phyloP scores from a whole-genome alignment of 1,139 yeast species.

The Geotrichum europaeum region DNA sequence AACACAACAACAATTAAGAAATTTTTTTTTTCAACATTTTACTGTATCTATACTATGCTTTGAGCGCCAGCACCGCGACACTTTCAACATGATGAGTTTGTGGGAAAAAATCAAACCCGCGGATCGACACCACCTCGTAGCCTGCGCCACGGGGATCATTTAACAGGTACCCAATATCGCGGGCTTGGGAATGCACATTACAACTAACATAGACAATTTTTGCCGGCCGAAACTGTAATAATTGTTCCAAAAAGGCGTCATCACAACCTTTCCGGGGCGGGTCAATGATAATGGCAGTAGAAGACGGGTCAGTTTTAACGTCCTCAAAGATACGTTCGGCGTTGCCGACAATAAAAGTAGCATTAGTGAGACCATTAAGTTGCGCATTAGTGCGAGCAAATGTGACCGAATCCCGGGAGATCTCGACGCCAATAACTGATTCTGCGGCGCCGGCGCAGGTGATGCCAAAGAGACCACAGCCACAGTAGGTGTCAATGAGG shows the following conservation, averaged over 20 bases:
- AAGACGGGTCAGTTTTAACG: slow-evolving; percentile 62
- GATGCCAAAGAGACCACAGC: slow-evolving; percentile 88
- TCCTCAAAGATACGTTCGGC: slow-evolving; percentile 84
- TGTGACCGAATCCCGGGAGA: slow-evolving; percentile 82
- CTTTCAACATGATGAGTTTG: slow-evolving; percentile 97
- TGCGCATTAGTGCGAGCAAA: slow-evolving; percentile 81
- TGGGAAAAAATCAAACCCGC: slow-evolving; percentile 97
- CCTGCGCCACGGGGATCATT: slow-evolving; percentile 36
- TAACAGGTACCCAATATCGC: slow-evolving; percentile 82
- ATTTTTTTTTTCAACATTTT: neutral
- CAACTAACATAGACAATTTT: slow-evolving; percentile 89
- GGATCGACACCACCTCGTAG: slow-evolving; percentile 70
- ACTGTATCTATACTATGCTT: neutral
- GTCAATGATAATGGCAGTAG: slow-evolving; percentile 86
- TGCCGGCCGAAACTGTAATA: slow-evolving; percentile 75
- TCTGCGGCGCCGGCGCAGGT: slow-evolving; percentile 77
- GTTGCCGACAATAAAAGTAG: slow-evolving; percentile 81
- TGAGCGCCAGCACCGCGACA: slow-evolving; percentile 64
- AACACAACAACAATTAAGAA: neutral
- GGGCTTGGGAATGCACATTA: slow-evolving; percentile 95
- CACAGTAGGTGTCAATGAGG: slow-evolving; percentile 95
- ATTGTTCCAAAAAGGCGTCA: slow-evolving; percentile 74
- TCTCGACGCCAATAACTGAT: slow-evolving; percentile 87
- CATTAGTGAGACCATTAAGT: slow-evolving; percentile 65
- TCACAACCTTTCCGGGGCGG: slow-evolving; percentile 99